Evolutionary conservation across 257 asterid genomes (phyloP).

Genomic region (Forsythia suspensa): DNA sequence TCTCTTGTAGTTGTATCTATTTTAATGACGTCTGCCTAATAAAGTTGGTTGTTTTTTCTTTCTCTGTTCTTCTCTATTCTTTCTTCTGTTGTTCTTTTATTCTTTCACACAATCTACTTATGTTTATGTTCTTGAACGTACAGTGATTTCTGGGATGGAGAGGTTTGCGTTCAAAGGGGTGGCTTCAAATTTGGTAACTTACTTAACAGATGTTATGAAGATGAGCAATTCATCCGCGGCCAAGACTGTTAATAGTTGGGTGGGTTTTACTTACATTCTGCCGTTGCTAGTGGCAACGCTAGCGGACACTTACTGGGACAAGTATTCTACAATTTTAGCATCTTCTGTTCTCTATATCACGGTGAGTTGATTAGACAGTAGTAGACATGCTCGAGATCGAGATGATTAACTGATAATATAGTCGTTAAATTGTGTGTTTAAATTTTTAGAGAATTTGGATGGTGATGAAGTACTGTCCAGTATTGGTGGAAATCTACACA

Average conservation of each 20-base stretch:
- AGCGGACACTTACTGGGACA: conserved; percentile 81
- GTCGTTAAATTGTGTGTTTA: background rate
- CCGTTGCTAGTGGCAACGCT: conserved; percentile 74
- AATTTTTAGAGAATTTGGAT: background rate
- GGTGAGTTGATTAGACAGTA: conserved; percentile 30
- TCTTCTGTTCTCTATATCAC: conserved; percentile 59
- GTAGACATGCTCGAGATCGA: background rate
- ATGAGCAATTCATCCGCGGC: conserved; percentile 95
- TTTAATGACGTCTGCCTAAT: no score
- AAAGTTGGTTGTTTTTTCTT: no score
- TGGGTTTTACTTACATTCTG: conserved; percentile 78
- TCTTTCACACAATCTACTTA: no score
- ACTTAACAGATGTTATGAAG: conserved; percentile 66
- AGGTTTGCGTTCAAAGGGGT: conserved; percentile 95
- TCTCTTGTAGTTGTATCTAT: no score
- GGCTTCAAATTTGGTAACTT: conserved; percentile 86
- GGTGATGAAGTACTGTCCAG: background rate
- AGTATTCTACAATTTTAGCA: conserved; percentile 57
- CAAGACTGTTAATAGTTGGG: conserved; percentile 76
- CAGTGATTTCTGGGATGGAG: conserved; percentile 87
- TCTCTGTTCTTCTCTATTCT: no score
- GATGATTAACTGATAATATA: background rate
- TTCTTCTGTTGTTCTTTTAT: no score
- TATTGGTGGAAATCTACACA: conserved; percentile 35
- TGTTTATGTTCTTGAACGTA: background rate